Evolutionary conservation across 306 rosid genomes (phyloP).

Genomic region (Cucurbita moschata): DNA sequence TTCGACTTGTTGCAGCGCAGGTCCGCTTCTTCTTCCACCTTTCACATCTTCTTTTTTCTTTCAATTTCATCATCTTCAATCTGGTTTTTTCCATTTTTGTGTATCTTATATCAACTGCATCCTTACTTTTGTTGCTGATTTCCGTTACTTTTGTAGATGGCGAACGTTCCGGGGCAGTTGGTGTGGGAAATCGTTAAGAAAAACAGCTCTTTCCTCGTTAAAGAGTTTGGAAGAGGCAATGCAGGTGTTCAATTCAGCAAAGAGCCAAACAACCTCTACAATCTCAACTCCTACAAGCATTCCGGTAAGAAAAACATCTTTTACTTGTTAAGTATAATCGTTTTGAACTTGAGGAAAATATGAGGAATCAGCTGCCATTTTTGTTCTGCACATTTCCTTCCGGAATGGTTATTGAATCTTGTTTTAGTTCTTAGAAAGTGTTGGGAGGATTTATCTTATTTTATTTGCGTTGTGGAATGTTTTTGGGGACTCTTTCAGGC

Average conservation of each 20-base stretch:
- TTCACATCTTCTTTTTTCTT: neutral
- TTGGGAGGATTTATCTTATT: neutral
- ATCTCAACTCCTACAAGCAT: constrained; percentile 53
- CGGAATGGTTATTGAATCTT: neutral
- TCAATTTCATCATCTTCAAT: neutral
- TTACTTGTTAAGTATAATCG: neutral
- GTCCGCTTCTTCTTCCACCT: neutral
- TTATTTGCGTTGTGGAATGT: neutral
- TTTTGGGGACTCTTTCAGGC: constrained; percentile 16
- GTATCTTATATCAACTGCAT: too few species aligned
- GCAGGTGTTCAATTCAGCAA: constrained; percentile 61
- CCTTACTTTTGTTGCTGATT: neutral
- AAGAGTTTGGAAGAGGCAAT: constrained; percentile 66
- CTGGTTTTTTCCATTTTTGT: neutral
- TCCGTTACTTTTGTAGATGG: constrained; percentile 21
- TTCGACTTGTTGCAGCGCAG: neutral
- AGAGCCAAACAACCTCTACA: constrained; percentile 75
- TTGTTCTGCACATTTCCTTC: too few species aligned
- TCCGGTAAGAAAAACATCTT: constrained; percentile 32
- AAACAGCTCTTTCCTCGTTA: constrained; percentile 60
- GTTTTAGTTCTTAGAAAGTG: neutral
- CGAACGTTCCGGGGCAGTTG: constrained; percentile 58
- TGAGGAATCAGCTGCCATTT: neutral
- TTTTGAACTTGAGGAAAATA: neutral
- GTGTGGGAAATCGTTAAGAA: constrained; percentile 82